Conservation (phyloP, 352 stramenopile genomes). For the Globisporangium carolinianum region DNA sequence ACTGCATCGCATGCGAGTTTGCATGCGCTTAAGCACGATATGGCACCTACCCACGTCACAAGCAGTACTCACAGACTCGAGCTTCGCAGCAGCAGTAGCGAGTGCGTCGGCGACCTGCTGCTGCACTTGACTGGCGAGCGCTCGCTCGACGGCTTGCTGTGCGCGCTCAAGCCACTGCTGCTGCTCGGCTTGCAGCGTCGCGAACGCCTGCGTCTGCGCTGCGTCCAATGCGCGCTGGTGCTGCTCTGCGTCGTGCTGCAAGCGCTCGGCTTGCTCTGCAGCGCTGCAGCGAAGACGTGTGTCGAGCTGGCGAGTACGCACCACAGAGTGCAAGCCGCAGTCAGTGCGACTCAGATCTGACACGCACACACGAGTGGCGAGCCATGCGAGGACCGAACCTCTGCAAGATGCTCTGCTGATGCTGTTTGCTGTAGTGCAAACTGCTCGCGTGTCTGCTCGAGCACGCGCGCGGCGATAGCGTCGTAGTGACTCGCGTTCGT, state of each 20-base stretch:
- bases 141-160: background rate
- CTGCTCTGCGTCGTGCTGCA: background rate
- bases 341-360: too few relatives aligned
- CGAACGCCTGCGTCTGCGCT: background rate
- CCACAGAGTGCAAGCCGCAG: too few relatives aligned
- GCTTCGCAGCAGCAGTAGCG: background rate
- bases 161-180: background rate
- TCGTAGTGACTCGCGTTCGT: background rate
- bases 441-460: background rate
- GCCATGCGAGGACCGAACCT: background rate
- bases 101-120: background rate
- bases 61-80: conserved; percentile 4
- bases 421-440: background rate
- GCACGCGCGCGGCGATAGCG: background rate
- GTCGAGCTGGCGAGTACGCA: background rate
- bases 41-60: too few relatives aligned
- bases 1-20: conserved; percentile 5
- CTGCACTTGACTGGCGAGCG: background rate
- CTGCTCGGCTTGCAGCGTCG: background rate
- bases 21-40: too few relatives aligned
- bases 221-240: background rate
- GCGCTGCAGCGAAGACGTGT: background rate
- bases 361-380: too few relatives aligned
- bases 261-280: background rate
- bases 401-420: background rate